A percentile compares a stretch with the other conserved stretches of the same genome.
Conservation (phyloP, 2,329 filamentous ascomycete species). For the Penicillium sp. region DNA sequence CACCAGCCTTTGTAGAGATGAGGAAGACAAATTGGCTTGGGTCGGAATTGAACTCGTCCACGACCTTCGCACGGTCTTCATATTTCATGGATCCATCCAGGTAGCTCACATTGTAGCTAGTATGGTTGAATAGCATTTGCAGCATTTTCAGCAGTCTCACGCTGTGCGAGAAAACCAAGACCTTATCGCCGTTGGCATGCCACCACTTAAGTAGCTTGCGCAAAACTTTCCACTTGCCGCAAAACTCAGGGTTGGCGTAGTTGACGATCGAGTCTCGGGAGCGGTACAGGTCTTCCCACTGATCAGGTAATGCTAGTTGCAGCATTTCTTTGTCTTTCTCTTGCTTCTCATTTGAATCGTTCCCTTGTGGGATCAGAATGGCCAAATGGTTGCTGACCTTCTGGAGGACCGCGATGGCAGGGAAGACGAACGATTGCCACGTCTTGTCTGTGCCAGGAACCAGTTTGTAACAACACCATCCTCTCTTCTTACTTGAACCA, state of each 20-base stretch:
- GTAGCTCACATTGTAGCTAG: slow-evolving; percentile 87
- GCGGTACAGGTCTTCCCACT: slow-evolving; percentile 72
- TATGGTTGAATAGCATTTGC: slow-evolving; percentile 81
- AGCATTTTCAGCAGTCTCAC: slow-evolving; percentile 83
- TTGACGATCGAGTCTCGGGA: slow-evolving; percentile 77
- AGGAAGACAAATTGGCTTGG: slow-evolving; percentile 89
- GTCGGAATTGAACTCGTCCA: slow-evolving; percentile 90
- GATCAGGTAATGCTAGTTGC: slow-evolving; percentile 70
- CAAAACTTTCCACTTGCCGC: slow-evolving; percentile 94
- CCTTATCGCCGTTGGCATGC: slow-evolving; percentile 88
- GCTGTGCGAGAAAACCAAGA: slow-evolving; percentile 91
- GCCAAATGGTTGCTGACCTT: slow-evolving; percentile 94
- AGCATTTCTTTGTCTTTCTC: slow-evolving; percentile 75
- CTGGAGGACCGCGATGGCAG: slow-evolving; percentile 76
- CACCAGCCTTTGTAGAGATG: slow-evolving; percentile 90
- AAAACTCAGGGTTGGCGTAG: slow-evolving; percentile 85
- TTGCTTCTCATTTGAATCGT: slow-evolving; percentile 70
- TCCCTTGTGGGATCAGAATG: slow-evolving; percentile 71
- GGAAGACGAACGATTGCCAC: slow-evolving; percentile 82
- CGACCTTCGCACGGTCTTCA: slow-evolving; percentile 76
- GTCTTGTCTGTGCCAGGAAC: slow-evolving; percentile 60
- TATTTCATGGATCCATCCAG: slow-evolving; percentile 83
- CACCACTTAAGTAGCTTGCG: slow-evolving; percentile 86
- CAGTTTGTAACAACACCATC: slow-evolving; percentile 74
- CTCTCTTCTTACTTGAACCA: slow-evolving; percentile 67